Evolutionary conservation across 345 rosid genomes (phyloP).

Genomic region (Punica granatum): DNA sequence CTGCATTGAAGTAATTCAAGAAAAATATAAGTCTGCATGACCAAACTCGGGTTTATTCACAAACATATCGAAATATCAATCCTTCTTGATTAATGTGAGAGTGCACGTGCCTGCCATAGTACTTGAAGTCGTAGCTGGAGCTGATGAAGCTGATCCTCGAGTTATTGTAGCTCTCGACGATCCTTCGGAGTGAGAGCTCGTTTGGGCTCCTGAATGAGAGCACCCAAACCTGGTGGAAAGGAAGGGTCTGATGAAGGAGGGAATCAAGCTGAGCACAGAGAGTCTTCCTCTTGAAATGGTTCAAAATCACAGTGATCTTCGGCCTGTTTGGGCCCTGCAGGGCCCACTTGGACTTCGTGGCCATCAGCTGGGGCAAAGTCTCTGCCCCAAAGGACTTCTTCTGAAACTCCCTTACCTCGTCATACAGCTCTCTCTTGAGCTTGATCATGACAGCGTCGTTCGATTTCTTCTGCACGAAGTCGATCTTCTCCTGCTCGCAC

Average conservation of each 20-base stretch:
- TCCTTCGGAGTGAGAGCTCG: slow-evolving; percentile 55
- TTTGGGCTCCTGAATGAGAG: slow-evolving; percentile 89
- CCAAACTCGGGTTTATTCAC: no score
- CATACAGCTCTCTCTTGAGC: slow-evolving; percentile 64
- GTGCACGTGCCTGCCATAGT: slow-evolving; percentile 49
- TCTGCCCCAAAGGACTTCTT: slow-evolving; percentile 54
- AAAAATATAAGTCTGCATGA: no score
- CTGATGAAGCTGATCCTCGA: slow-evolving; percentile 86
- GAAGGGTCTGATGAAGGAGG: slow-evolving; percentile 77
- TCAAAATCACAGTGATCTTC: slow-evolving; percentile 74
- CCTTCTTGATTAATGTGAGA: neutral
- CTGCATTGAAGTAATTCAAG: slow-evolving; percentile 12
- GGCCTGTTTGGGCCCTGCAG: slow-evolving; percentile 50
- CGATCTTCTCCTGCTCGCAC: slow-evolving; percentile 87
- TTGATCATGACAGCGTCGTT: slow-evolving; percentile 66
- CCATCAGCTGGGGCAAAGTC: slow-evolving; percentile 59
- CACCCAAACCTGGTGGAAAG: slow-evolving; percentile 93
- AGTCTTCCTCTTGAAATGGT: slow-evolving; percentile 95
- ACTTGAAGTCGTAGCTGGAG: slow-evolving; percentile 89
- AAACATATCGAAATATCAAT: neutral
- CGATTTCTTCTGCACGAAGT: slow-evolving; percentile 85
- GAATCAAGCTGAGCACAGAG: slow-evolving; percentile 90
- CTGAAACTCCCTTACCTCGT: slow-evolving; percentile 58
- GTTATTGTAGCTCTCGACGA: slow-evolving; percentile 74
- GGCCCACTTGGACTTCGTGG: slow-evolving; percentile 83